phyloP scores from a whole-genome alignment of 441 rosid species.

The Heliophila coronopifolia region DNA sequence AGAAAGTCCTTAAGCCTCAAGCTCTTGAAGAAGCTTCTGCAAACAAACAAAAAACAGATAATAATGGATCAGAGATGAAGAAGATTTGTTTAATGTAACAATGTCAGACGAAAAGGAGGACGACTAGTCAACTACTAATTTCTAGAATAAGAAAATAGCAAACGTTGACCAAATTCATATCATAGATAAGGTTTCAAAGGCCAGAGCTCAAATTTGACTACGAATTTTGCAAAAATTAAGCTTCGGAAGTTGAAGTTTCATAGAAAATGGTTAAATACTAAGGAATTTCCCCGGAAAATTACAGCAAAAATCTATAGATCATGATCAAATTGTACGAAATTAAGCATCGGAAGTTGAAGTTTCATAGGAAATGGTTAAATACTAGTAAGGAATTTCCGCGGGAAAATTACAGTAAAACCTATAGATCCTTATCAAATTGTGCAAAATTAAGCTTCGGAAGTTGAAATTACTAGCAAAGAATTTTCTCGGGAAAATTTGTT shows the following conservation, averaged over 20 bases:
- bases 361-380: no score
- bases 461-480: not conserved
- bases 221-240: conserved; percentile 4
- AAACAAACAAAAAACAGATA: not conserved
- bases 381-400: conserved; percentile 1
- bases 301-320: no score
- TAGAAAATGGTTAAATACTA: no score
- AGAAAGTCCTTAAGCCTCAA: no score
- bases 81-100: conserved; percentile 2
- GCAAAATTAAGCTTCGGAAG: not conserved
- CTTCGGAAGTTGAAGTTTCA: not conserved
- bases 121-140: conserved; percentile 25
- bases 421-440: not conserved
- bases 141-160: conserved; percentile 9
- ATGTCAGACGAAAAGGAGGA: conserved; percentile 19
- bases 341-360: not conserved
- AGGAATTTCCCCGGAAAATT: no score
- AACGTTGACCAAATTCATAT: conserved; percentile 20
- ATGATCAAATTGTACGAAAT: not conserved
- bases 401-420: conserved; percentile 2
- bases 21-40: conserved; percentile 38
- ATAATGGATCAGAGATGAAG: conserved; percentile 24
- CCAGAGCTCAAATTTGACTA: no score
- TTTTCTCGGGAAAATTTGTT: no score
- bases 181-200: not conserved